Evolutionary conservation across 2,329 filamentous ascomycete genomes (phyloP).

Genomic region (Incumbomyces lentus): DNA sequence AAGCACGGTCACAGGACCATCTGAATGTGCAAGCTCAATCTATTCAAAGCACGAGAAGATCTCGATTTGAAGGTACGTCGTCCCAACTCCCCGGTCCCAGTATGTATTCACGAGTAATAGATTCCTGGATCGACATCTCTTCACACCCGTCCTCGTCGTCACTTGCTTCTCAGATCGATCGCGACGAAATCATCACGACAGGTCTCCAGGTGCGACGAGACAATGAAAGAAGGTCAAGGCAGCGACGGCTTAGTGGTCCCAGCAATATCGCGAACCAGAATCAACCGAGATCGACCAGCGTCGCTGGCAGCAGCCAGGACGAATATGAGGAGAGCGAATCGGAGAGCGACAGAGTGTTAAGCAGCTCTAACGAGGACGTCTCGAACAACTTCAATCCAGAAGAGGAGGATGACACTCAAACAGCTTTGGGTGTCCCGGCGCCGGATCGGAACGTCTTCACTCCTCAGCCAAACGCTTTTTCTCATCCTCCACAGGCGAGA

Average conservation of each 20-base stretch:
- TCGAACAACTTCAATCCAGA: conserved; percentile 26
- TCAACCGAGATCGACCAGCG: conserved; percentile 36
- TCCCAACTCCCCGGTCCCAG: conserved; percentile 9
- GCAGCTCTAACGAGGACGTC: conserved; percentile 52
- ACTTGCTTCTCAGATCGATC: conserved; percentile 59
- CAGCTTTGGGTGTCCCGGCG: conserved; percentile 60
- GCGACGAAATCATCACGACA: conserved; percentile 83
- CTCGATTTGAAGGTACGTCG: conserved; percentile 19
- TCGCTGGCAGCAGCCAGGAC: conserved; percentile 67
- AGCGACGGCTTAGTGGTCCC: conserved; percentile 35
- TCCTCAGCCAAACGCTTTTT: conserved; percentile 86
- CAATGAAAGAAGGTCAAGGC: conserved; percentile 51
- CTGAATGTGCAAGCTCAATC: conserved; percentile 6
- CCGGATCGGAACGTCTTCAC: conserved; percentile 50
- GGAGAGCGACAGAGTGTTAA: conserved; percentile 66
- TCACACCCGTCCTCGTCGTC: conserved; percentile 92
- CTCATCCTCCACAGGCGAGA: conserved; percentile 59
- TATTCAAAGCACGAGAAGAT: conserved; percentile 12
- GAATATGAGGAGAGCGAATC: conserved; percentile 91
- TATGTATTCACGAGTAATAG: conserved; percentile 44
- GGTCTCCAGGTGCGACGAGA: conserved; percentile 62
- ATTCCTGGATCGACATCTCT: conserved; percentile 92
- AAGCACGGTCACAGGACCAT: conserved; percentile 8
- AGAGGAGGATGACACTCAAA: conserved; percentile 68
- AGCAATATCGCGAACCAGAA: conserved; percentile 27